Conservation (phyloP, 1,284 basidiomycete species). For the Cryptococcus sp. region DNA sequence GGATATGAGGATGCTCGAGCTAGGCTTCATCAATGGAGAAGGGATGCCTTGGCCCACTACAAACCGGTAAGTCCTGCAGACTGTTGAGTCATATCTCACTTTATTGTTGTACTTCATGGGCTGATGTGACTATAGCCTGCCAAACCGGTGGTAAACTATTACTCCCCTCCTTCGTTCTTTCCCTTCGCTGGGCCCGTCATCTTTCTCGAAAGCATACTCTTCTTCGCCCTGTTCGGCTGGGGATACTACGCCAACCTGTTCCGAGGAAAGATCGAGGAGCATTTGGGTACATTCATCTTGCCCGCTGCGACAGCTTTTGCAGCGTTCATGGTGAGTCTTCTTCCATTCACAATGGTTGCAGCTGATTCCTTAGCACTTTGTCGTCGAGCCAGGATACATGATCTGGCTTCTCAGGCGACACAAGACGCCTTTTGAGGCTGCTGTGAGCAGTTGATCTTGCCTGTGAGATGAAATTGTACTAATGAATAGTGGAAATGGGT, state of each 20-base stretch:
- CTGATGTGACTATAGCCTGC: slow-evolving; percentile 7
- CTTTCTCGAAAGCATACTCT: slow-evolving; percentile 11
- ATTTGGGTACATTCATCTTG: slow-evolving; percentile 15
- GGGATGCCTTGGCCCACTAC: slow-evolving; percentile 17
- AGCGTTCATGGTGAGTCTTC: slow-evolving; percentile 23
- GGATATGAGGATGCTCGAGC: slow-evolving; percentile 11
- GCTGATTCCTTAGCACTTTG: slow-evolving; percentile 10
- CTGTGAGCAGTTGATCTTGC: background rate
- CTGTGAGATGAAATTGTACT: background rate
- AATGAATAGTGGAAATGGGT: slow-evolving; percentile 27
- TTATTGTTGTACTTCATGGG: background rate
- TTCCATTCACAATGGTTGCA: background rate
- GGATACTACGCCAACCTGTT: slow-evolving; percentile 20
- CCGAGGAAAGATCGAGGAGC: slow-evolving; percentile 7
- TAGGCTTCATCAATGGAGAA: slow-evolving; percentile 11
- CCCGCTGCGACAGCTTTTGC: slow-evolving; percentile 15
- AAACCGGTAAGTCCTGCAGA: slow-evolving; percentile 28
- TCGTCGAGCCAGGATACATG: slow-evolving; percentile 19
- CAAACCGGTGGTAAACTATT: slow-evolving; percentile 23
- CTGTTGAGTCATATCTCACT: background rate
- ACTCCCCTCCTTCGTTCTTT: slow-evolving; percentile 20
- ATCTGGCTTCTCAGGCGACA: slow-evolving; percentile 7
- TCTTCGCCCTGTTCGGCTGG: slow-evolving; percentile 19
- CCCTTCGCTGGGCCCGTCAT: slow-evolving; percentile 19
- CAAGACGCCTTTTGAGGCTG: slow-evolving; percentile 1